phyloP scores from a whole-genome alignment of 257 asterid genomes.

The Mentha longifolia region DNA sequence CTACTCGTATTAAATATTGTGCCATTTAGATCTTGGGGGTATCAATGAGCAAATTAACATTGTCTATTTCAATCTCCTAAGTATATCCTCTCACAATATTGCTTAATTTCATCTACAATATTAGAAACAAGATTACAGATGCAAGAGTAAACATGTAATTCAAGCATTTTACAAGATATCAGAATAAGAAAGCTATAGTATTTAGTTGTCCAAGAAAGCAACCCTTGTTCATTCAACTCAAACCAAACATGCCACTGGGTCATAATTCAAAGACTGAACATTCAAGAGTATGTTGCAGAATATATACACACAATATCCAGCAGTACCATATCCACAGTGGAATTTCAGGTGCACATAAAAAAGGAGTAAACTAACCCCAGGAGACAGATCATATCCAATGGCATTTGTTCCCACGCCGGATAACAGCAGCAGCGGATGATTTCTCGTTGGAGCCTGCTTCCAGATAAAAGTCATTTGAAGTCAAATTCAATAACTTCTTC shows the following conservation, averaged over 20 bases:
- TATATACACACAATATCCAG: conserved; percentile 18
- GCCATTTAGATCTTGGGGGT: neutral
- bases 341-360: neutral
- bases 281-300: neutral
- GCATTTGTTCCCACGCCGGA: conserved; percentile 99
- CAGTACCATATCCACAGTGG: conserved; percentile 3
- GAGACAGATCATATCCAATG: conserved; percentile 93
- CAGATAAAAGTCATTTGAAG: conserved; percentile 8
- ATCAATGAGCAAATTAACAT: conserved; percentile 17
- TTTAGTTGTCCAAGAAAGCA: neutral
- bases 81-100: neutral
- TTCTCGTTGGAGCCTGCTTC: conserved; percentile 80
- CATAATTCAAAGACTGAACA: conserved; percentile 10
- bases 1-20: conserved; percentile 3
- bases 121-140: neutral
- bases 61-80: conserved; percentile 2
- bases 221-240: neutral
- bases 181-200: conserved; percentile 10
- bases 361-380: conserved; percentile 66
- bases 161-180: neutral
- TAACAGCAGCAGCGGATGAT: conserved; percentile 87
- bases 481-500: conserved; percentile 15
- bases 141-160: conserved; percentile 13
- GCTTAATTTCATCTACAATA: conserved; percentile 17
- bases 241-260: conserved; percentile 5